A percentile compares a stretch with the other conserved stretches of the same genome.
phyloP scores from a whole-genome alignment of 345 rosid species.

The Cochlearia excelsa region DNA sequence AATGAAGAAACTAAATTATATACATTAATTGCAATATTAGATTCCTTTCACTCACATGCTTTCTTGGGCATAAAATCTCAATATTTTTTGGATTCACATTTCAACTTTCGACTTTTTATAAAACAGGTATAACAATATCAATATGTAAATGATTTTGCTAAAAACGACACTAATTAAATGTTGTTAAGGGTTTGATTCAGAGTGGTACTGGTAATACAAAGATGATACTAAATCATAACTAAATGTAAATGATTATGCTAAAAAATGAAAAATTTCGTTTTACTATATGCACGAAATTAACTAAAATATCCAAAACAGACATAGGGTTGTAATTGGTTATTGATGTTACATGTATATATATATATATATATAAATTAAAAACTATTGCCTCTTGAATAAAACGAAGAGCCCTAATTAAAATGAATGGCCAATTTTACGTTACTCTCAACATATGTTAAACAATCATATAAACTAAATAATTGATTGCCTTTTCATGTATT shows the following conservation, averaged over 20 bases:
- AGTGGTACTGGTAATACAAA: no score
- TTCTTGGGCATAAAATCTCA: conserved; percentile 2
- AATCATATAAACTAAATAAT: neutral
- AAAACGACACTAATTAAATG: no score
- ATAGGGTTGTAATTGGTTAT: neutral
- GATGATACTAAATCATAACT: no score
- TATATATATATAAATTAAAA: no score
- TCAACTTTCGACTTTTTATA: no score
- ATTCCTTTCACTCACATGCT: conserved; percentile 30
- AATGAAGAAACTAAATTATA: conserved; percentile 11
- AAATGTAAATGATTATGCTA: no score
- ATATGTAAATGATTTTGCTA: no score
- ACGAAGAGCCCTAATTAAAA: conserved; percentile 16
- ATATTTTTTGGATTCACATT: neutral
- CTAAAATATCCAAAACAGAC: neutral
- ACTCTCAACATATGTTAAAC: conserved; percentile 4
- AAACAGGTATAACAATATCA: no score
- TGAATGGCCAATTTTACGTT: conserved; percentile 2
- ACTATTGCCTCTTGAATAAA: conserved; percentile 20
- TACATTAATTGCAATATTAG: conserved; percentile 12
- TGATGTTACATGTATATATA: conserved; percentile 13
- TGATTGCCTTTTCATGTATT: neutral
- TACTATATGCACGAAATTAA: no score
- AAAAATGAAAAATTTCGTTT: no score
- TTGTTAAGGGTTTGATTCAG: no score